These are phyloP conservation scores for Venturia oleaginea DNA, from an alignment of 2,329 filamentous ascomycete genomes.

Conservation along the genomic window DNA sequence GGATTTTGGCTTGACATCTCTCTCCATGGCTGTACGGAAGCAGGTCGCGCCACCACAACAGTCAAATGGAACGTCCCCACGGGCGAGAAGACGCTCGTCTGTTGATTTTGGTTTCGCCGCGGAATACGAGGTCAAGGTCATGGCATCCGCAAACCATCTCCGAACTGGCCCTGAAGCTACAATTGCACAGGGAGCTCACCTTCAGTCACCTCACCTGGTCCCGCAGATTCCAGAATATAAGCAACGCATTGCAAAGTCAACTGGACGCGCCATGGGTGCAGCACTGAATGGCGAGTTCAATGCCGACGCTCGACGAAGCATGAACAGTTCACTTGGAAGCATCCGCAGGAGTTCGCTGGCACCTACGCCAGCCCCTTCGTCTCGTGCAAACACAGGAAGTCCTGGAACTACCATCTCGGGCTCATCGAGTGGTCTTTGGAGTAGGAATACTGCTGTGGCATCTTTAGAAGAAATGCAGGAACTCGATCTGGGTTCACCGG, in stretches of 20 bases:
- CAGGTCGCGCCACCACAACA: conserved; percentile 14
- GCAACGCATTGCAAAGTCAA: conserved; percentile 20
- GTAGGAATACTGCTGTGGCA: conserved; percentile 20
- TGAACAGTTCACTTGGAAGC: conserved; percentile 31
- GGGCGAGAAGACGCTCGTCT: conserved; percentile 28
- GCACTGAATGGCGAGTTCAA: conserved; percentile 13
- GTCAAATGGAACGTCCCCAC: conserved; percentile 11
- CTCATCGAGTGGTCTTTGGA: conserved; percentile 31
- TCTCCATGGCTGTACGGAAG: conserved; percentile 76
- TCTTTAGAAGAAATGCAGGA: conserved; percentile 5
- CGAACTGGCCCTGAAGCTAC: conserved; percentile 41
- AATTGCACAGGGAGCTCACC: conserved; percentile 19
- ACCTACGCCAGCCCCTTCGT: conserved; percentile 21
- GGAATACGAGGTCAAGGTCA: conserved; percentile 63
- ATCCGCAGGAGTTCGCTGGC: conserved; percentile 27
- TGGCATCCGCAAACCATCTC: conserved; percentile 69
- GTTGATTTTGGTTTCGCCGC: conserved; percentile 40
- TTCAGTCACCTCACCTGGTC: conserved; percentile 24
- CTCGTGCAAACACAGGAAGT: conserved; percentile 18
- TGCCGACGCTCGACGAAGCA: conserved; percentile 16
- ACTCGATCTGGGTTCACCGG: conserved; percentile 5
- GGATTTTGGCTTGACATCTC: conserved; percentile 80
- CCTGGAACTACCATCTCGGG: conserved; percentile 20
- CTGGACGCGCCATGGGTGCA: conserved; percentile 18
- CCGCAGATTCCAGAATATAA: conserved; percentile 14